A percentile compares a stretch with the other conserved stretches of the same genome.
phyloP scores from a whole-genome alignment of 1,284 basidiomycete genomes.

The Marasmius oreades region DNA sequence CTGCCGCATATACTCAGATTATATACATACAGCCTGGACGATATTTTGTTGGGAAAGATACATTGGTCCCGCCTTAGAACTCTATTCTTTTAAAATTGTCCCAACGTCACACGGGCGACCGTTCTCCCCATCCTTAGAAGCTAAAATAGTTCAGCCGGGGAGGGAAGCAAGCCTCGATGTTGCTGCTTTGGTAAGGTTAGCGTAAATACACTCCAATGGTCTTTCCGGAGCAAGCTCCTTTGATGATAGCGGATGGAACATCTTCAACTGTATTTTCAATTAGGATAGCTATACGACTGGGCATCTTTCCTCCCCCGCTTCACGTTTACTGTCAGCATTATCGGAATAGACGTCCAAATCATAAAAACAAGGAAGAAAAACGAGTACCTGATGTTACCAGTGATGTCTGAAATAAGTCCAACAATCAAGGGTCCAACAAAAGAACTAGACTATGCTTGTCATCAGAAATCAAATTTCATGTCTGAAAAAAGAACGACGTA shows the following conservation, averaged over 20 bases:
- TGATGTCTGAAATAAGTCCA: constrained; percentile 79
- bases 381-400: constrained; percentile 85
- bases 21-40: too few species aligned
- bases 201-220: neutral
- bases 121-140: too few species aligned
- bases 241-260: neutral
- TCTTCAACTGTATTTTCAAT: neutral
- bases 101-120: too few species aligned
- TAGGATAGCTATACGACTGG: constrained; percentile 38
- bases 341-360: constrained; percentile 77
- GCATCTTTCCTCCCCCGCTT: constrained; percentile 68
- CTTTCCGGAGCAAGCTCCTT: too few species aligned
- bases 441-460: constrained; percentile 61
- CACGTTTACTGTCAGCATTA: constrained; percentile 69
- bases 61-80: too few species aligned
- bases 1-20: too few species aligned
- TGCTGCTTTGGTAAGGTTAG: too few species aligned
- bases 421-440: constrained; percentile 88
- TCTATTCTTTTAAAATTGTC: too few species aligned
- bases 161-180: too few species aligned
- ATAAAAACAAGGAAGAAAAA: constrained; percentile 85
- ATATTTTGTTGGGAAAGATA: too few species aligned
- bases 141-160: too few species aligned
- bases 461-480: neutral
- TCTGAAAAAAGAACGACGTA: constrained; percentile 22